Evolutionary conservation across 78 protist species (phyloP).

Genomic region (Protostelium mycophagum): DNA sequence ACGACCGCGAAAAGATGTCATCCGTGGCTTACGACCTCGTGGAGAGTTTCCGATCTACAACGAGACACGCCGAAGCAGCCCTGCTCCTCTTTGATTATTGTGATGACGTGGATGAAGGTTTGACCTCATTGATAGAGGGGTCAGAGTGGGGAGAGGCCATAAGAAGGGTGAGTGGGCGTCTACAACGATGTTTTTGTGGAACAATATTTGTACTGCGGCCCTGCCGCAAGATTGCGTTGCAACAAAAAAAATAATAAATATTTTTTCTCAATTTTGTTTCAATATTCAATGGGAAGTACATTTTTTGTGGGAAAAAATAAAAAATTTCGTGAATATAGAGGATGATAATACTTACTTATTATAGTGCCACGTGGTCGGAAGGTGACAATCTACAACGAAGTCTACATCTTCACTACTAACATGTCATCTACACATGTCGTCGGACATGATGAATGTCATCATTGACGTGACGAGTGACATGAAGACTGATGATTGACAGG

Average conservation of each 20-base stretch:
- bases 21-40: constrained; percentile 11
- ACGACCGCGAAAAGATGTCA: background rate
- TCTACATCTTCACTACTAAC: no score
- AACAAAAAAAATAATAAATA: no score
- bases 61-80: constrained; percentile 10
- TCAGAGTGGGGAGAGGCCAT: constrained; percentile 26
- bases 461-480: background rate
- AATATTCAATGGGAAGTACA: no score
- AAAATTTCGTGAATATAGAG: no score
- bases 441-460: no score
- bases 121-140: constrained; percentile 32
- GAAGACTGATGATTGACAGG: background rate
- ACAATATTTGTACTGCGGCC: no score
- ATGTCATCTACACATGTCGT: no score
- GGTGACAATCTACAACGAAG: no score
- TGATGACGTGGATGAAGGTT: background rate
- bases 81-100: background rate
- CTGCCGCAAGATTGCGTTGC: no score
- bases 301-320: no score
- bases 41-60: constrained; percentile 11
- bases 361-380: background rate
- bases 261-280: no score
- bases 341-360: background rate
- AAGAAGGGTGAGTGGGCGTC: background rate
- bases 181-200: no score